phyloP scores from a whole-genome alignment of 257 asterid species.

The Jaltomata sinuosa region DNA sequence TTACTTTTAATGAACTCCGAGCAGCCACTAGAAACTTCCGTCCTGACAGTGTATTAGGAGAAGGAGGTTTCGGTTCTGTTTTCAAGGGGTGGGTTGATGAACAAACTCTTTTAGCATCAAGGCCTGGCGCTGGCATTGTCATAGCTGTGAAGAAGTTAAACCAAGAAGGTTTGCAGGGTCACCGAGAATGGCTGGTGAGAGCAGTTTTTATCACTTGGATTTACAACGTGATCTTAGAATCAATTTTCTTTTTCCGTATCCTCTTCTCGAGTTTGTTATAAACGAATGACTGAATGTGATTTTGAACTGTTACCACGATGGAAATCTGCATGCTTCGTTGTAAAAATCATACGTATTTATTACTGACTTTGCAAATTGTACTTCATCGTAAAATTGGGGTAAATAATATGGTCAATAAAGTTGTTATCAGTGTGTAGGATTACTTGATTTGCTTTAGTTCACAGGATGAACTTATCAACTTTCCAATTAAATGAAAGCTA shows the following conservation, averaged over 20 bases:
- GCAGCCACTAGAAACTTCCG: constrained; percentile 80
- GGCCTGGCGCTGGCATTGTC: constrained; percentile 65
- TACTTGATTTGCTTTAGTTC: not conserved
- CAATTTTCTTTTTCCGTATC: not conserved
- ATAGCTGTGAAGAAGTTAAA: constrained; percentile 84
- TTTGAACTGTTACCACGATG: not conserved
- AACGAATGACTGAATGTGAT: not conserved
- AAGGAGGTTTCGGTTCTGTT: constrained; percentile 92
- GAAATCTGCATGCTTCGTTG: not conserved
- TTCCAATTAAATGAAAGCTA: not conserved
- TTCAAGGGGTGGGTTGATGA: constrained; percentile 89
- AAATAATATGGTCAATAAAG: not conserved
- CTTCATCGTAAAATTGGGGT: not conserved
- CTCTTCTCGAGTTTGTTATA: not conserved
- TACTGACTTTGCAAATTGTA: not conserved
- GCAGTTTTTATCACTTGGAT: not conserved
- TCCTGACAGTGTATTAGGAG: constrained; percentile 82
- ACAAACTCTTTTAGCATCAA: constrained; percentile 46
- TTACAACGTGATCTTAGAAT: not conserved
- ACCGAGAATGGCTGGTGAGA: constrained; percentile 90
- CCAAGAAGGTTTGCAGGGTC: constrained; percentile 93
- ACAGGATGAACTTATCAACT: not conserved
- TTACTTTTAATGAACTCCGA: constrained; percentile 57
- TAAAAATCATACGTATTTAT: not conserved
- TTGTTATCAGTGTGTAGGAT: not conserved